phyloP scores from a whole-genome alignment of 1,284 basidiomycete species.

The Marasmius oreades region DNA sequence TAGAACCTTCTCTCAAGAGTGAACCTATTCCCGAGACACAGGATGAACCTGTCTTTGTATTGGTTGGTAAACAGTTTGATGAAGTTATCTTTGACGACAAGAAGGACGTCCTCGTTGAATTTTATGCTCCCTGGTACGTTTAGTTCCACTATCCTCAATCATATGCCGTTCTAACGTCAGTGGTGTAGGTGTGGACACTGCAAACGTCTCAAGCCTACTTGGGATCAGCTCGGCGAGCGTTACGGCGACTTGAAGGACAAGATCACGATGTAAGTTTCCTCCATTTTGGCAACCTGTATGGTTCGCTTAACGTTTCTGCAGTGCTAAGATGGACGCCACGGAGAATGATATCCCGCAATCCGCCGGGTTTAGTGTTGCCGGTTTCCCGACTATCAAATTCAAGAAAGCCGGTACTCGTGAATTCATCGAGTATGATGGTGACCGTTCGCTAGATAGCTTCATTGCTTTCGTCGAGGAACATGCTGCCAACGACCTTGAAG shows the following conservation, averaged over 20 bases:
- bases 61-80: conserved; percentile 92
- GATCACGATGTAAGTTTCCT: conserved; percentile 70
- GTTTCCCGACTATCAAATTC: conserved; percentile 98
- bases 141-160: background rate
- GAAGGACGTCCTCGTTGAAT: conserved; percentile 97
- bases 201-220: conserved; percentile 94
- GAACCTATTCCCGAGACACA: conserved; percentile 84
- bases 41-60: conserved; percentile 77
- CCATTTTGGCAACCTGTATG: conserved; percentile 3
- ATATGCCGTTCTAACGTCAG: conserved; percentile 20
- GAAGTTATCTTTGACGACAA: conserved; percentile 80
- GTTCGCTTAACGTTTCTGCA: conserved; percentile 30
- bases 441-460: conserved; percentile 83
- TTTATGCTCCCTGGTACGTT: conserved; percentile 92
- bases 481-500: conserved; percentile 66
- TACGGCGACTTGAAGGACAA: conserved; percentile 78
- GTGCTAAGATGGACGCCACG: conserved; percentile 94
- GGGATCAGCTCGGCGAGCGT: conserved; percentile 89
- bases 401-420: conserved; percentile 84
- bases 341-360: conserved; percentile 94
- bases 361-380: conserved; percentile 80
- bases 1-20: conserved; percentile 88
- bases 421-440: conserved; percentile 93
- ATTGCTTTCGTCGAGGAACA: conserved; percentile 82
- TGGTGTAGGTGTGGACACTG: conserved; percentile 83